Conservation (phyloP, 495 filamentous ascomycete genomes). For the Glarea lozoyensis region DNA sequence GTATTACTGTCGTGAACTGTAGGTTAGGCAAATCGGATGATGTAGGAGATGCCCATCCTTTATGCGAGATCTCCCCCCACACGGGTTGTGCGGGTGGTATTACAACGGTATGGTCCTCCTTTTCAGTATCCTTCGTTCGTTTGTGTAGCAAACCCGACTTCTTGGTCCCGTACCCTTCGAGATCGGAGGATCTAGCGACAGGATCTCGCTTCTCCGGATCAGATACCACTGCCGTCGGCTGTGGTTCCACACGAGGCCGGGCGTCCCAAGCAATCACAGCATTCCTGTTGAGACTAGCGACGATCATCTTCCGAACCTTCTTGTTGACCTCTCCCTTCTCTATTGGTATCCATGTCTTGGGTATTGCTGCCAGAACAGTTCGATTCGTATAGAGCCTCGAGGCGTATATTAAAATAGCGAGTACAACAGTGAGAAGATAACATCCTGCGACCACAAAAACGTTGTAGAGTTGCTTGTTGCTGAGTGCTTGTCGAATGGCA, state of each 20-base stretch:
- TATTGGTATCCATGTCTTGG: constrained; percentile 72
- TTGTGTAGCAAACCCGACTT: constrained; percentile 1
- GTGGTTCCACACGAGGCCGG: constrained; percentile 45
- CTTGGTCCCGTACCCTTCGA: not conserved
- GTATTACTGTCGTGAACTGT: constrained; percentile 71
- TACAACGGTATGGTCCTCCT: constrained; percentile 8
- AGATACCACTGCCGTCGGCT: constrained; percentile 4
- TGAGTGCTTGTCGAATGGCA: constrained; percentile 68
- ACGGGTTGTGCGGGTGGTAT: constrained; percentile 11
- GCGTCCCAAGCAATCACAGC: constrained; percentile 75
- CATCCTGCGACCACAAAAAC: constrained; percentile 75
- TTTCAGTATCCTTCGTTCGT: not conserved
- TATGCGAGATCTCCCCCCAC: constrained; percentile 77
- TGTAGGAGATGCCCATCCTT: constrained; percentile 79
- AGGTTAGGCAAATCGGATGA: constrained; percentile 68
- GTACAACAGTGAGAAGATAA: constrained; percentile 64
- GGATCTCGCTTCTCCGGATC: constrained; percentile 5
- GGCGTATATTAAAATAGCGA: constrained; percentile 71
- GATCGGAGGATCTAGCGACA: not conserved
- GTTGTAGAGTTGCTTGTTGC: constrained; percentile 57
- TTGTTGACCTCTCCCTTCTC: constrained; percentile 69
- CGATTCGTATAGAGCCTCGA: constrained; percentile 84
- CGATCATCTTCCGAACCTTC: constrained; percentile 65
- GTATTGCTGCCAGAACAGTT: constrained; percentile 68
- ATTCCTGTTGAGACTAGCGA: constrained; percentile 59